Evolutionary conservation across 208 protist species (phyloP), one percentile per base, ranked within the genome.

Genomic region (Balamuthia mandrillaris): DNA sequence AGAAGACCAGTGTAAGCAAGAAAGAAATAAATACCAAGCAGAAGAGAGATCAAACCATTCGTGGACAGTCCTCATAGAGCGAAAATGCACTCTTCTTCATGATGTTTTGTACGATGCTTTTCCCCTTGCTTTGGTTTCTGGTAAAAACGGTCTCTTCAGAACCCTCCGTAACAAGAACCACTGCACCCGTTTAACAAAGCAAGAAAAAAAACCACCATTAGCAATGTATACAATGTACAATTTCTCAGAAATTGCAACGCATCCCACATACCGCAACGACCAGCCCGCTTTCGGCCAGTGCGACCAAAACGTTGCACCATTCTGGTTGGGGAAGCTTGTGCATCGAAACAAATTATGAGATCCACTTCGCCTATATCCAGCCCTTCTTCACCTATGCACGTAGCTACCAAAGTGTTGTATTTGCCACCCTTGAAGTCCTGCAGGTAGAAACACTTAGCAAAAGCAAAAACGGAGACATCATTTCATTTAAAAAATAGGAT

Each of bases 311-410:
- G 44, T 70, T 96, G 94, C 3, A 93, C 87, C 21, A 91, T 86
- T 29, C 93, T 85, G 4, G 81, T 89, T 0, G 87, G 52, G 10
- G 92, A 94, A 37, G 83, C 33, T 21, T 85, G 81, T 1, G 75
- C 39, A 72, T 96, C 94, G 61, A 85, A 96, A 63, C 90, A 95
- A 7, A 96, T 74, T 18, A 95, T 95, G 0, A 96, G 72, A 87
- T 96, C 93, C 1, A 95, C 88, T 24, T 96, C 93, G 52, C 87
- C 88, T 52, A 93, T 92, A 84, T 93, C 87, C 6, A 95, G 61
- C 52, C 94, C 94, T 75, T 96, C 94, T 54, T 96, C 94, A 47
- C 93, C 93, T 39, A 96, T 92, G 60, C 52, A 91, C 9, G 94
- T 96, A 6, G 93, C 35, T 1, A 95, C 92, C 7, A 96, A 65